Conservation (phyloP, 352 stramenopile species). For the Salisapilia sapeloensis region DNA sequence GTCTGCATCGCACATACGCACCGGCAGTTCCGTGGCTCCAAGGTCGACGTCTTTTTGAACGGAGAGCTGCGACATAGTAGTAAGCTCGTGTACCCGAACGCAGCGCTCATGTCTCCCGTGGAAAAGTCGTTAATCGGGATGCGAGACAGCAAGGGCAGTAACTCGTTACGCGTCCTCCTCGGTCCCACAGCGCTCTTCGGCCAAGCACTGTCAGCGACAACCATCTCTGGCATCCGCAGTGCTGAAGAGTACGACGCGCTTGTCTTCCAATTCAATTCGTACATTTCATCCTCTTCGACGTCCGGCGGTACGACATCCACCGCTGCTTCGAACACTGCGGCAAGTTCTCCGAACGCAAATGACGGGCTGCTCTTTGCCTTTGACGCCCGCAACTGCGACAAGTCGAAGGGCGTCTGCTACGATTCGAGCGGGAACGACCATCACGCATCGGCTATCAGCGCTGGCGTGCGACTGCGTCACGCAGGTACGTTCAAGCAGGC, state of each 20-base stretch:
- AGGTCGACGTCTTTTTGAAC: constrained; percentile 70
- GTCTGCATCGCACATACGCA: constrained; percentile 75
- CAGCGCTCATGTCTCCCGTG: constrained; percentile 47
- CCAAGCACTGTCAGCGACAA: constrained; percentile 31
- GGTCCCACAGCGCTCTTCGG: constrained; percentile 41
- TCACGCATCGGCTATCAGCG: constrained; percentile 33
- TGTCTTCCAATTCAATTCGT: constrained; percentile 65
- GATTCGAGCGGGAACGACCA: constrained; percentile 57
- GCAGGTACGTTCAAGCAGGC: constrained; percentile 58
- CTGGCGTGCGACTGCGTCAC: constrained; percentile 34
- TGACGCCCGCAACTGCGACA: constrained; percentile 44
- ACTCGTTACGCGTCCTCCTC: constrained; percentile 35
- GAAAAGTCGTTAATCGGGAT: constrained; percentile 67
- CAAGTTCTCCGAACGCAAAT: constrained; percentile 9
- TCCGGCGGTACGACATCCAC: constrained; percentile 15
- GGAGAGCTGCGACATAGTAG: constrained; percentile 50
- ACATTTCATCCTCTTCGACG: constrained; percentile 48
- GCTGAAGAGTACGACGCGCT: constrained; percentile 57
- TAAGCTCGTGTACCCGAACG: constrained; percentile 65
- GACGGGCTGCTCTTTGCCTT: constrained; percentile 48
- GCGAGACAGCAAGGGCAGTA: constrained; percentile 47
- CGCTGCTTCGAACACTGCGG: constrained; percentile 5
- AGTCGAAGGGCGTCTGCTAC: constrained; percentile 37
- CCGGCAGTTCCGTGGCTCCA: constrained; percentile 64
- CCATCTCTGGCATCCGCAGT: constrained; percentile 48